phyloP scores from a whole-genome alignment of 805 yeast genomes.

The Clavispora phyllophila region DNA sequence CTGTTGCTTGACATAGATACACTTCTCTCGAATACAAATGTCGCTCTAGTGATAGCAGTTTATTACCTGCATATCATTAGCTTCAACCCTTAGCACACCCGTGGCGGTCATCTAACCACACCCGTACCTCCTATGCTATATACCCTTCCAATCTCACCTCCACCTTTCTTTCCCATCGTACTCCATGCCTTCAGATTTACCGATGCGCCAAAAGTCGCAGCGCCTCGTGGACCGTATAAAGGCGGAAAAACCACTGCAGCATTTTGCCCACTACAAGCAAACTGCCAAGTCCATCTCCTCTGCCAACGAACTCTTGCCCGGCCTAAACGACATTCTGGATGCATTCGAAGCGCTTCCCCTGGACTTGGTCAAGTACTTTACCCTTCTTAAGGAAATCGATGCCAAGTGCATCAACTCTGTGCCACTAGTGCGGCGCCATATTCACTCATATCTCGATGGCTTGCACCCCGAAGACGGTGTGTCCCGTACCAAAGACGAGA shows the following conservation, averaged over 20 bases:
- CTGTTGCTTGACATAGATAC: too few relatives aligned
- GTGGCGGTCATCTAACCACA: too few relatives aligned
- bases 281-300: conserved; percentile 28
- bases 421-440: conserved; percentile 58
- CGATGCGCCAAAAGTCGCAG: conserved; percentile 31
- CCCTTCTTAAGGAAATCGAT: conserved; percentile 86
- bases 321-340: conserved; percentile 86
- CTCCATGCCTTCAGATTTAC: conserved; percentile 18
- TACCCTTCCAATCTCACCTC: too few relatives aligned
- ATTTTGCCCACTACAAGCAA: conserved; percentile 31
- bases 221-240: conserved; percentile 22
- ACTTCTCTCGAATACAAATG: too few relatives aligned
- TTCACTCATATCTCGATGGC: conserved; percentile 41
- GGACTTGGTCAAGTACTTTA: conserved; percentile 79
- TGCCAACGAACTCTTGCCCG: conserved; percentile 53
- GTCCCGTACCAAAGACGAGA: conserved; percentile 5
- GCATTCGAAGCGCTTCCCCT: conserved; percentile 85
- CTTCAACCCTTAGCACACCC: too few relatives aligned
- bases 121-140: neutral
- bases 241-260: conserved; percentile 18
- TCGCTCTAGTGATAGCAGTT: too few relatives aligned
- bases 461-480: conserved; percentile 14
- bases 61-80: too few relatives aligned
- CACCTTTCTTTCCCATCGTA: neutral
- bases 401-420: conserved; percentile 81